Evolutionary conservation across 768 basidiomycete genomes (phyloP).

Genomic region (Gloeophyllum trabeum): DNA sequence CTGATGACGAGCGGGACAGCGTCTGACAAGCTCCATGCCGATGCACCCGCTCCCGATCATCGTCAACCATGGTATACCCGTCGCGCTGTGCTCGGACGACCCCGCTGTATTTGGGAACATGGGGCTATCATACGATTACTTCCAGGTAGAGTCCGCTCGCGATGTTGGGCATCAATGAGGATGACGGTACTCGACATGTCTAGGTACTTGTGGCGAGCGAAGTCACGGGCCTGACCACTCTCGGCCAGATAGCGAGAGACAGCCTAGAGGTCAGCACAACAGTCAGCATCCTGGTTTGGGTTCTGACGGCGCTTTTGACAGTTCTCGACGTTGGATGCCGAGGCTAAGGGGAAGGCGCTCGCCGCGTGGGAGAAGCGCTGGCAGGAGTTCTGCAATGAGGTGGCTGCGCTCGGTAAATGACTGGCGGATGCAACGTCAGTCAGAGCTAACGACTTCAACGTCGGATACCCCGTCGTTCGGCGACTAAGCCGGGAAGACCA

Average conservation of each 20-base stretch:
- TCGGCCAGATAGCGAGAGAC: slow-evolving; percentile 53
- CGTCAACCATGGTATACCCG: slow-evolving; percentile 62
- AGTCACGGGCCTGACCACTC: slow-evolving; percentile 48
- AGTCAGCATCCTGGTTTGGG: not conserved
- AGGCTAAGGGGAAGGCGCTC: slow-evolving; percentile 3
- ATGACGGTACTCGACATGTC: not conserved
- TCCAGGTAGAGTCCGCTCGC: slow-evolving; percentile 50
- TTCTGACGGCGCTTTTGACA: slow-evolving; percentile 1
- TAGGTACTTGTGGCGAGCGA: slow-evolving; percentile 63
- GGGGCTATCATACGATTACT: slow-evolving; percentile 72
- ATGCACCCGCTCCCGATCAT: slow-evolving; percentile 68
- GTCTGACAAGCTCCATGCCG: slow-evolving; percentile 69
- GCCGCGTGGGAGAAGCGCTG: slow-evolving; percentile 13
- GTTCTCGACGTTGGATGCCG: slow-evolving; percentile 9
- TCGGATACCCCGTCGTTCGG: too few relatives aligned
- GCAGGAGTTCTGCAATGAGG: slow-evolving; percentile 9
- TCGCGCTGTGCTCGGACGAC: slow-evolving; percentile 66
- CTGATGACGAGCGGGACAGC: slow-evolving; percentile 23
- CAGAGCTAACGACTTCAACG: too few relatives aligned
- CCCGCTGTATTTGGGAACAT: slow-evolving; percentile 70
- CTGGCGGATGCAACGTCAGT: too few relatives aligned
- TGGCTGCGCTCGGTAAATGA: too few relatives aligned
- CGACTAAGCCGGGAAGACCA: too few relatives aligned
- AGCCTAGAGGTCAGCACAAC: slow-evolving; percentile 38
- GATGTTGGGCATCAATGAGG: not conserved